These are phyloP conservation scores for Xerocomellus intermedius DNA, from an alignment of 768 basidiomycete species.

Conservation along the genomic window DNA sequence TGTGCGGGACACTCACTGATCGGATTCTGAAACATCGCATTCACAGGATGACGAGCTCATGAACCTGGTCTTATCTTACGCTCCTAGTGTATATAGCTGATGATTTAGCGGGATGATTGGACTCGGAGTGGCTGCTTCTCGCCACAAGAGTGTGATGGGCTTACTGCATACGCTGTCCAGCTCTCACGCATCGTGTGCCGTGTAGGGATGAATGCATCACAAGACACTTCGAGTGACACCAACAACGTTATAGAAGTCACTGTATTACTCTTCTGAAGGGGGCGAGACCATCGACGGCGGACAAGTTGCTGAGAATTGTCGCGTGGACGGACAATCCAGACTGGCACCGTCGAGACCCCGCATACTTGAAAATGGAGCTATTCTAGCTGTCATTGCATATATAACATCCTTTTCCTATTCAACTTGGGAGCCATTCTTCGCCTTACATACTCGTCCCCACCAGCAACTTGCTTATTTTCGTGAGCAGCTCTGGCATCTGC, in stretches of 20 bases:
- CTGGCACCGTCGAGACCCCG: conserved; percentile 33
- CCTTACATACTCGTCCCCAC: conserved; percentile 2
- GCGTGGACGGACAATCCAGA: conserved; percentile 15
- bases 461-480: not conserved
- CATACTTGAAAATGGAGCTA: conserved; percentile 17
- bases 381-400: conserved; percentile 12
- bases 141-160: not conserved
- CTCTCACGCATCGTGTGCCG: conserved; percentile 14
- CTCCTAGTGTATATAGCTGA: not conserved
- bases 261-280: conserved; percentile 22
- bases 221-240: conserved; percentile 20
- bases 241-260: conserved; percentile 26
- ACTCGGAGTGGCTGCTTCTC: not conserved
- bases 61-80: conserved; percentile 14
- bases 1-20: not conserved
- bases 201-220: conserved; percentile 23
- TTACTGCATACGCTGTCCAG: conserved; percentile 3
- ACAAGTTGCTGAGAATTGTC: conserved; percentile 21
- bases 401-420: conserved; percentile 15
- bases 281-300: conserved; percentile 15
- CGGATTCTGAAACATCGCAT: not conserved
- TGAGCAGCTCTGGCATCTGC: conserved; percentile 17
- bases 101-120: not conserved
- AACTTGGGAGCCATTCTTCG: not conserved
- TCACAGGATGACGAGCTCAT: not conserved